Conservation (phyloP, 768 basidiomycete species). For the Auriscalpium microsporum region DNA sequence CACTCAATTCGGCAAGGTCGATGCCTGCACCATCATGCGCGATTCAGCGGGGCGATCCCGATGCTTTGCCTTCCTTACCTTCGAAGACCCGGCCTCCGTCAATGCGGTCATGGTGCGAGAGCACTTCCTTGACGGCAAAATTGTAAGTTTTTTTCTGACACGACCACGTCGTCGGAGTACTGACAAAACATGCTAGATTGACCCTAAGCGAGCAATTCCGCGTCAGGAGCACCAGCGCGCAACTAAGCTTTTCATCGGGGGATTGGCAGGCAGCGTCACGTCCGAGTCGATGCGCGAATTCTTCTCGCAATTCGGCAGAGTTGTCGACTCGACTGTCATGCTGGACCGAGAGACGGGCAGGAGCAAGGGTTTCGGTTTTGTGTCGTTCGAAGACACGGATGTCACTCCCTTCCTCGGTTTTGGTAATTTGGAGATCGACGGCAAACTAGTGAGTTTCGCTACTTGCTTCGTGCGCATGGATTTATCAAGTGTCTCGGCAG, state of each 20-base stretch:
- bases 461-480: background rate
- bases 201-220: slow-evolving; percentile 95
- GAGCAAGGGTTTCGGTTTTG: slow-evolving; percentile 95
- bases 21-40: slow-evolving; percentile 96
- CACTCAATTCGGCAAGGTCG: slow-evolving; percentile 89
- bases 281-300: slow-evolving; percentile 88
- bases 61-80: slow-evolving; percentile 96
- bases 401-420: slow-evolving; percentile 82
- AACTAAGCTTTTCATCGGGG: slow-evolving; percentile 92
- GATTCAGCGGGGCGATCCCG: slow-evolving; percentile 87
- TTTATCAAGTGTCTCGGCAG: slow-evolving; percentile 29
- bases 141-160: slow-evolving; percentile 36
- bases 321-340: slow-evolving; percentile 98
- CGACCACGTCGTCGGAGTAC: background rate
- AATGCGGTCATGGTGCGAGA: slow-evolving; percentile 91
- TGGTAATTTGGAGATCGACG: slow-evolving; percentile 82
- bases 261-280: slow-evolving; percentile 81
- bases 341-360: slow-evolving; percentile 88
- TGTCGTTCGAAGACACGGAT: slow-evolving; percentile 84
- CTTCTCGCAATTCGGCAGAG: slow-evolving; percentile 87
- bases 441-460: slow-evolving; percentile 64
- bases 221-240: slow-evolving; percentile 88
- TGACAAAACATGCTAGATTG: slow-evolving; percentile 53
- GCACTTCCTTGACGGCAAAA: slow-evolving; percentile 92
- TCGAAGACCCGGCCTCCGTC: slow-evolving; percentile 83